Conservation (phyloP, 345 rosid species). For the Kernera saxatilis region DNA sequence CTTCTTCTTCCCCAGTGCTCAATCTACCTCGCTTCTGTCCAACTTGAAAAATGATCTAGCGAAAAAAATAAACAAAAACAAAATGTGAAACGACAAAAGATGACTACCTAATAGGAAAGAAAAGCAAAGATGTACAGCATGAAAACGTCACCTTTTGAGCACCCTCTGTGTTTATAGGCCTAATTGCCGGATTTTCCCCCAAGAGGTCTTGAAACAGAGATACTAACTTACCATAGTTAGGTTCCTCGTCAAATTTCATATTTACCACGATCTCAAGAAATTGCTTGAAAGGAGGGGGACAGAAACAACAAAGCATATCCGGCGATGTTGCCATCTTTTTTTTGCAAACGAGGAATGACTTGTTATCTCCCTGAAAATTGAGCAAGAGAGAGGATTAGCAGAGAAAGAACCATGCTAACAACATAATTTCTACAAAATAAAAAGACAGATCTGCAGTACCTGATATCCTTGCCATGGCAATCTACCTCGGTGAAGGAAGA, state of each 20-base stretch:
- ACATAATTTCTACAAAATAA: background rate
- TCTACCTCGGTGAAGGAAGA: constrained; percentile 89
- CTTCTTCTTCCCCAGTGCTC: constrained; percentile 76
- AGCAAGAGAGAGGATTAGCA: constrained; percentile 16
- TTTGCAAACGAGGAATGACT: constrained; percentile 93
- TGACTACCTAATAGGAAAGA: background rate
- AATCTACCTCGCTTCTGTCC: constrained; percentile 94
- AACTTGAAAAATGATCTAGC: constrained; percentile 75
- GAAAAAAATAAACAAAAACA: background rate
- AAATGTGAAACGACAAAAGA: constrained; percentile 5
- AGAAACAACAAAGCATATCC: constrained; percentile 85
- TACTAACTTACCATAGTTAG: constrained; percentile 82
- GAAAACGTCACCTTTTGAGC: constrained; percentile 71
- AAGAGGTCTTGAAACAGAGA: constrained; percentile 75
- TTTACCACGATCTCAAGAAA: constrained; percentile 90
- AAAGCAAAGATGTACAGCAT: constrained; percentile 1
- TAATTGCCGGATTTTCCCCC: constrained; percentile 64
- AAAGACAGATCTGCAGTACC: constrained; percentile 37
- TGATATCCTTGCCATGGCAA: constrained; percentile 99
- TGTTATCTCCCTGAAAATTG: constrained; percentile 85
- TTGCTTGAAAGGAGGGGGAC: constrained; percentile 76
- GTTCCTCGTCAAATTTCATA: constrained; percentile 96
- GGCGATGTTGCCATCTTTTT: constrained; percentile 96
- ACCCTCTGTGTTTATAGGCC: constrained; percentile 96
- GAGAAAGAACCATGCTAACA: background rate